Evolutionary conservation across 225 moss, liverwort and hornwort species (phyloP).

Genomic region (Polytrichum commune): DNA sequence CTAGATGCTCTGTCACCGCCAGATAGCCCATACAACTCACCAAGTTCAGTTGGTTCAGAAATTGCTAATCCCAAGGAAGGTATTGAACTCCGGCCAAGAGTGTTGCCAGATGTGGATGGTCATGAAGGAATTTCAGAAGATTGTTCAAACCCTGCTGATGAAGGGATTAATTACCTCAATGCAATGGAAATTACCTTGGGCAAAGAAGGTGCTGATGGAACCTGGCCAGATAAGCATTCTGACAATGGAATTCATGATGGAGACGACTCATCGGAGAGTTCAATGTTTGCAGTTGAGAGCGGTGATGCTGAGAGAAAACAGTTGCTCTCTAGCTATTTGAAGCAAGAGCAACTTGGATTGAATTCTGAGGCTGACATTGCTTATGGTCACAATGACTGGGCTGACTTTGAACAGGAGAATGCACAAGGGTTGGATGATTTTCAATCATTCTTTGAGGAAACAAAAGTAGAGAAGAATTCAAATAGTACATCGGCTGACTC

Average conservation of each 20-base stretch:
- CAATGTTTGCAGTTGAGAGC: constrained; percentile 19
- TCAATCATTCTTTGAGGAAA: constrained; percentile 16
- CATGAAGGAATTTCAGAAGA: neutral
- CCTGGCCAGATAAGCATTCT: neutral
- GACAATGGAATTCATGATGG: neutral
- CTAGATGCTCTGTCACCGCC: constrained; percentile 13
- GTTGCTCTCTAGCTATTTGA: constrained; percentile 7
- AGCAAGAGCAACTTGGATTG: constrained; percentile 10
- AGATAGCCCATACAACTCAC: constrained; percentile 14
- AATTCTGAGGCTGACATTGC: constrained; percentile 20
- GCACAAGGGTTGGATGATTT: constrained; percentile 9
- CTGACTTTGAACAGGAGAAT: constrained; percentile 27
- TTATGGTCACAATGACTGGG: constrained; percentile 27
- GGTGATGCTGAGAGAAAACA: constrained; percentile 14
- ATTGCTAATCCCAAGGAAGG: neutral
- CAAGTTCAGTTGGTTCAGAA: neutral
- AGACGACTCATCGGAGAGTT: constrained; percentile 7
- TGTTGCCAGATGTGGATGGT: neutral
- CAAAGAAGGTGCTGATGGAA: neutral
- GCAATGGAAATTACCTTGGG: neutral
- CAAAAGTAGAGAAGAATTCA: constrained; percentile 1
- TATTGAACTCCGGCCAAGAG: neutral
- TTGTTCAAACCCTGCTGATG: neutral
- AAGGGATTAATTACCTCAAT: neutral
- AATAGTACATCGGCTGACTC: neutral